These are phyloP conservation scores for Setaria viridis DNA, from an alignment of 202 grass and related monocot species.

Conservation along the genomic window DNA sequence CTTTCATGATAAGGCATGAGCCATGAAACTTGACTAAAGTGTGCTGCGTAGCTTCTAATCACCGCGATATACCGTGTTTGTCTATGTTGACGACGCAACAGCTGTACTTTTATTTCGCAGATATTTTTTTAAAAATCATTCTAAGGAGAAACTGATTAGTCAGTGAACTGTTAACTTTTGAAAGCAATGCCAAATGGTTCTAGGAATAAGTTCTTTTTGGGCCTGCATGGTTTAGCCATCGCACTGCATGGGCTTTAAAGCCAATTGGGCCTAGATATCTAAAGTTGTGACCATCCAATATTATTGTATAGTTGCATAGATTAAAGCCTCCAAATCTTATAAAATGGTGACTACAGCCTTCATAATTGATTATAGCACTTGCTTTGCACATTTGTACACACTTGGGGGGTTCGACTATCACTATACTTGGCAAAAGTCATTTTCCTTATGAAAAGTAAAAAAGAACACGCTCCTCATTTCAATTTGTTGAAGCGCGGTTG, in stretches of 20 bases:
- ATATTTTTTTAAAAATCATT: too few relatives aligned
- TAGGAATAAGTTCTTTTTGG: background rate
- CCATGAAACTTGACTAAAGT: too few relatives aligned
- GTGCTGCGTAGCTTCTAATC: too few relatives aligned
- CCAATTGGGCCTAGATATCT: background rate
- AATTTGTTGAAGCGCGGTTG: background rate
- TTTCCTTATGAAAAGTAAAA: background rate
- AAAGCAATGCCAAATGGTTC: background rate
- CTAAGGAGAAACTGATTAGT: too few relatives aligned
- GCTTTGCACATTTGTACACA: background rate
- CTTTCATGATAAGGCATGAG: too few relatives aligned
- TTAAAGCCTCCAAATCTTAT: background rate
- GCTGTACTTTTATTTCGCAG: too few relatives aligned
- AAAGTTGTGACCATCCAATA: background rate
- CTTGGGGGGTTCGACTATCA: background rate
- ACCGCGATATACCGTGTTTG: too few relatives aligned
- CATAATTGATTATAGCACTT: background rate
- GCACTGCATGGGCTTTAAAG: background rate
- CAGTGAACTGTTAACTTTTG: too few relatives aligned
- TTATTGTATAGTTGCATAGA: too few relatives aligned
- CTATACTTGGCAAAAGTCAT: background rate
- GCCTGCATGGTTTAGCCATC: background rate
- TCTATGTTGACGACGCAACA: too few relatives aligned
- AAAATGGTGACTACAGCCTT: background rate
- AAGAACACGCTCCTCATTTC: background rate